These are phyloP conservation scores for Oenanthe sinensis DNA, from an alignment of 129 eudicot species.

Conservation along the genomic window DNA sequence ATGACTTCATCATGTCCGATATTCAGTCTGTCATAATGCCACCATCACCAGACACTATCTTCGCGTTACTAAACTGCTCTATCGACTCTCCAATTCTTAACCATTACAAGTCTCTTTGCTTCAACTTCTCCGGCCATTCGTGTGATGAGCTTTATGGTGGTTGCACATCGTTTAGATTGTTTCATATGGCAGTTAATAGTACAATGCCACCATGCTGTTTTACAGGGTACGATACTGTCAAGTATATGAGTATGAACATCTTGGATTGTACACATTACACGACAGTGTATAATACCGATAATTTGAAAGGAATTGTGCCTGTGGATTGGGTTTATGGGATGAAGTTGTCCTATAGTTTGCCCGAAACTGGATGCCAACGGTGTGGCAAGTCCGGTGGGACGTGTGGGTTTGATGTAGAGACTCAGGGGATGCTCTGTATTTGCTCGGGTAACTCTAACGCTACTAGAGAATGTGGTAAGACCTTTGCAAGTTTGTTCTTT, in stretches of 20 bases:
- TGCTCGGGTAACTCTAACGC: constrained; percentile 58
- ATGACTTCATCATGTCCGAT: constrained; percentile 68
- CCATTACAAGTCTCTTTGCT: constrained; percentile 73
- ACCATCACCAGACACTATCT: constrained; percentile 78
- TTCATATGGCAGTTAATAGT: constrained; percentile 38
- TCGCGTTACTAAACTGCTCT: constrained; percentile 85
- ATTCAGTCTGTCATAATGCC: constrained; percentile 65
- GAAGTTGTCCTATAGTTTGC: constrained; percentile 48
- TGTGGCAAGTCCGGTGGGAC: constrained; percentile 72
- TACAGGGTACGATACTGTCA: constrained; percentile 63
- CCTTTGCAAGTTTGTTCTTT: neutral
- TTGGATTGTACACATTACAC: constrained; percentile 88
- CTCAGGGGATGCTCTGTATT: constrained; percentile 64
- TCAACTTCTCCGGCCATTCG: constrained; percentile 62
- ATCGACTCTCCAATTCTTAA: constrained; percentile 78
- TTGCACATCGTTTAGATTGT: constrained; percentile 70
- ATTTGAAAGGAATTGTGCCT: constrained; percentile 50
- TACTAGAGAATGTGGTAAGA: constrained; percentile 56
- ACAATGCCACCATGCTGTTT: constrained; percentile 81
- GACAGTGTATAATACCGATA: constrained; percentile 53
- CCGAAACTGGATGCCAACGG: constrained; percentile 81
- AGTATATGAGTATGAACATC: constrained; percentile 82
- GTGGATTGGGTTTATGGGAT: constrained; percentile 90
- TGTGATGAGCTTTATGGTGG: constrained; percentile 67
- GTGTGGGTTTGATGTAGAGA: constrained; percentile 84